Base-by-base conservation (phyloP, 345 rosid genomes). In the Dimocarpus longan region DNA sequence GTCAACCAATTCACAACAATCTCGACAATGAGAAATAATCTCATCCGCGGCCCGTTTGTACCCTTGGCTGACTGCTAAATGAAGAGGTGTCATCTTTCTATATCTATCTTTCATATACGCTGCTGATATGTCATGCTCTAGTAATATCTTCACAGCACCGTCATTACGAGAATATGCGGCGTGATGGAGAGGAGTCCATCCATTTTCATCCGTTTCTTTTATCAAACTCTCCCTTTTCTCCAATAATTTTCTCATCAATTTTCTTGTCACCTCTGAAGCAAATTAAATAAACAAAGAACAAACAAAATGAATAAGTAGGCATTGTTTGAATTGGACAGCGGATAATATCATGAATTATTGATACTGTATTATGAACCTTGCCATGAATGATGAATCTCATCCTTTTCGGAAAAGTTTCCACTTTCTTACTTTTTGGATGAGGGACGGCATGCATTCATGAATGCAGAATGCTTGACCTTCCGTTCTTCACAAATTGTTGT, bases 31-130 rank as follows among this genome's bases (percentile, higher is more conserved):
- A 0, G 67, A 63, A 63, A 63, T 26, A 63, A 63, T 2, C 39
- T 2, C 1, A 4, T 63, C 0, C 26, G 0, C 3, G 28, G n/a
- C n/a, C n/a, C n/a, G 12, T 63, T 3, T 26, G 5, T 63, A 21
- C 5, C 40, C 40, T 2, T 4, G 40, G 67, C 67, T 26, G 5
- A 13, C 1, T 59, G 64, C 64, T 21, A 59, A 0, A 59, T n/a
- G 64, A 21, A 59, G 26, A 59, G 64, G 24, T n/a, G 64, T 59
- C 64, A 18, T n/a, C 64, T 59, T 59, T 19, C 12, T 21, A 19
- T n/a, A 0, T 5, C 6, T 9, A 2, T 19, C 26, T 6, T 13
- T 13, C 0, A n/a, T 19, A 59, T 59, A 59, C 0, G 26, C 64
- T 1, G 26, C 4, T 19, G 11, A 59, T 59, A 6, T 1, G 4